Evolutionary conservation across 495 filamentous ascomycete genomes (phyloP), one percentile per base, ranked within the genome.

Genomic region (Chaetomium cochliodes): DNA sequence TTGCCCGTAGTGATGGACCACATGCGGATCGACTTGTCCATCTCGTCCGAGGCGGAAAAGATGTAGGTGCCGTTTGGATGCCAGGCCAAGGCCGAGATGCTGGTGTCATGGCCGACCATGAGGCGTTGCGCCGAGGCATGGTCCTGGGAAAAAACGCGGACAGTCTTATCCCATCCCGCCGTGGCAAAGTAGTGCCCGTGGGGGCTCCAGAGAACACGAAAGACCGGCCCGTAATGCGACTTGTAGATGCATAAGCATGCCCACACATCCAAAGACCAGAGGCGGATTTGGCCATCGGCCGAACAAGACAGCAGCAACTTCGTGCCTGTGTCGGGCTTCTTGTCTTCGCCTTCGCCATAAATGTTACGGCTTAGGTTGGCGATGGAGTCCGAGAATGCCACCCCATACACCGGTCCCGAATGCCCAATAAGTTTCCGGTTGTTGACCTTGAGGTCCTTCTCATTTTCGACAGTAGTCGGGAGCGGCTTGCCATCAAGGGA

Each of bases 111-210:
- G 5, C 96, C 96, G 15, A 90, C 89, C 70, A 96, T 90, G 50
- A 98, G 87, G 28, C 93, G 89, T 49, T 90, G 85, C n/a, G 90
- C 88, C 39, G 91, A 91, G 64, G 96, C 91, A 49, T 96, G 90
- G 72, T 97, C 92, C 51, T 92, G 93, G 26, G 85, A 85, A 89
- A 92, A 98, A 15, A 98, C 80, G 18, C 94, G 87, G 11, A 92
- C 92, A 3, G 92, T 96, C 72, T 90, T 91, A 72, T 98, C 94
- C 73, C 89, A 87, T 7, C 89, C 90, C 5, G 85, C 89, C 20
- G 90, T 90, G n/a, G 87, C 84, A 73, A 98, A 98, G 77, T 98
- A 98, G 73, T 97, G 92, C 5, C 96, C 94, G 62, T 90, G 92
- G 0, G 96, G 96, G n/a, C 90, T 88, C 88, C 92, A 98, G 20